These are phyloP conservation scores for Pseudogymnoascus sp. DNA, from an alignment of 2,329 filamentous ascomycete genomes.

Conservation along the genomic window DNA sequence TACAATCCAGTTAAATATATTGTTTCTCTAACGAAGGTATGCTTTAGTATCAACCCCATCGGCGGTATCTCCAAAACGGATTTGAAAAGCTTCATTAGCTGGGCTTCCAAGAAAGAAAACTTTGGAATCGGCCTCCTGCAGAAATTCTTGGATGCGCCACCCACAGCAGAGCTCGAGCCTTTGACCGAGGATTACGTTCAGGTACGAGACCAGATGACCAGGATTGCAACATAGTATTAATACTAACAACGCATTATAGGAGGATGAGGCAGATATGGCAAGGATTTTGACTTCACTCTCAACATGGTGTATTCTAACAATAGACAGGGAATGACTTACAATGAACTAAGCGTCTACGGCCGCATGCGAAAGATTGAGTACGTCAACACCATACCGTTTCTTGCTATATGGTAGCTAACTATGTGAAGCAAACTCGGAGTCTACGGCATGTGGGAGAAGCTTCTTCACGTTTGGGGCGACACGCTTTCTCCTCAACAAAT, in stretches of 20 bases:
- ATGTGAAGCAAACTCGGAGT: slow-evolving; percentile 36
- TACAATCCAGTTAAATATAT: not conserved
- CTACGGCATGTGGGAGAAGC: slow-evolving; percentile 40
- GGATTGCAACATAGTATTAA: not conserved
- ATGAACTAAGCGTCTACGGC: slow-evolving; percentile 38
- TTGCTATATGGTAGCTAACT: not conserved
- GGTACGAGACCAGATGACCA: not conserved
- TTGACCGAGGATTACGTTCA: slow-evolving; percentile 54
- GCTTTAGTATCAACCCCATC: slow-evolving; percentile 48
- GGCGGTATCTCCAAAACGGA: slow-evolving; percentile 44
- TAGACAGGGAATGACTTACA: slow-evolving; percentile 48
- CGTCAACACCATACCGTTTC: not conserved
- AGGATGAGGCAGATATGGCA: slow-evolving; percentile 45
- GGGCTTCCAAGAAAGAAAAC: slow-evolving; percentile 49
- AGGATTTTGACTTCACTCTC: slow-evolving; percentile 44
- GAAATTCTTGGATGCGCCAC: slow-evolving; percentile 56
- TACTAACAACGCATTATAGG: slow-evolving; percentile 20
- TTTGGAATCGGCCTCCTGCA: slow-evolving; percentile 51
- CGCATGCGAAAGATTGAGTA: slow-evolving; percentile 38
- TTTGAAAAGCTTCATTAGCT: slow-evolving; percentile 64
- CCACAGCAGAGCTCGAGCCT: slow-evolving; percentile 59
- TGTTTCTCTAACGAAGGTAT: not conserved
- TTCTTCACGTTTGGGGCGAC: slow-evolving; percentile 40
- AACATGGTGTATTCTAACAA: slow-evolving; percentile 33
- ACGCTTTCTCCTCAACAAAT: slow-evolving; percentile 21